phyloP scores from a whole-genome alignment of 2,329 filamentous ascomycete genomes.

The Aspergillus jensenii region DNA sequence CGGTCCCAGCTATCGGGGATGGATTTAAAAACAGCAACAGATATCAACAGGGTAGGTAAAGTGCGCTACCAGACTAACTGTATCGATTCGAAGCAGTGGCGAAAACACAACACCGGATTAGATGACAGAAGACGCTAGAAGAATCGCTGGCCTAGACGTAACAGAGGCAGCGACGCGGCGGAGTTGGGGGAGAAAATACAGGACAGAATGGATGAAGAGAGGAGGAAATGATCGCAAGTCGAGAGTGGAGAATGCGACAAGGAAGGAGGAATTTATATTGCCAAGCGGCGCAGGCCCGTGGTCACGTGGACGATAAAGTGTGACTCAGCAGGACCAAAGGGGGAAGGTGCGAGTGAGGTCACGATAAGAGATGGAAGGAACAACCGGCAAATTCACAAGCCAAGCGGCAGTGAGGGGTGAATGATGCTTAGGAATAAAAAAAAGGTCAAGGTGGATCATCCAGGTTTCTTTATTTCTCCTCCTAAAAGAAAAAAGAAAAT shows the following conservation, averaged over 20 bases:
- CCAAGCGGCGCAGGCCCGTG: slow-evolving; percentile 37
- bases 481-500: slow-evolving; percentile 8
- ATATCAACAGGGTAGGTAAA: slow-evolving; percentile 34
- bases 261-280: slow-evolving; percentile 42
- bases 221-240: slow-evolving; percentile 25
- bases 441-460: not conserved
- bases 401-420: slow-evolving; percentile 11
- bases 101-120: slow-evolving; percentile 24
- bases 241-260: slow-evolving; percentile 41
- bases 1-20: slow-evolving; percentile 24
- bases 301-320: slow-evolving; percentile 37
- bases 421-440: slow-evolving; percentile 13
- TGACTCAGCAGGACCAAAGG: slow-evolving; percentile 25
- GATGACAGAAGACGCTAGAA: slow-evolving; percentile 26
- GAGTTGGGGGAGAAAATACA: slow-evolving; percentile 23
- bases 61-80: slow-evolving; percentile 33
- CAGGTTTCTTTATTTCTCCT: slow-evolving; percentile 1
- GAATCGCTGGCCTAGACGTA: slow-evolving; percentile 19
- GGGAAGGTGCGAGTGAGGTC: slow-evolving; percentile 10
- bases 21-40: slow-evolving; percentile 26
- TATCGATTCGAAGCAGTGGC: slow-evolving; percentile 27
- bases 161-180: slow-evolving; percentile 20
- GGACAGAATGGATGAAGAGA: slow-evolving; percentile 14
- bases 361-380: slow-evolving; percentile 16
- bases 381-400: slow-evolving; percentile 18